Conservation (phyloP, 2,329 filamentous ascomycete species). For the Talaromyces amestolkiae region DNA sequence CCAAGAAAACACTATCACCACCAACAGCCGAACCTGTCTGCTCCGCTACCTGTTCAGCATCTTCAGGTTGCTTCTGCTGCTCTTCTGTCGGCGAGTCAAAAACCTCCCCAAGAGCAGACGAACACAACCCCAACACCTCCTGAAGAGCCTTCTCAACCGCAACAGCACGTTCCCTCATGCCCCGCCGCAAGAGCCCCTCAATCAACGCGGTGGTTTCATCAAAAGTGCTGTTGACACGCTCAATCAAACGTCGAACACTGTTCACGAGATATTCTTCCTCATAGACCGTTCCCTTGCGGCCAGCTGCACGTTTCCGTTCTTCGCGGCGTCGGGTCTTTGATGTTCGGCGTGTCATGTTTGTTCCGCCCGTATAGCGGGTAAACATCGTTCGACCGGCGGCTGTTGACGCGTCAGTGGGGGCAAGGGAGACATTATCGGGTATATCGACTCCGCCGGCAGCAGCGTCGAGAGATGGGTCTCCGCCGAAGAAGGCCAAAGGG, state of each 20-base stretch:
- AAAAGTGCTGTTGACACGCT: slow-evolving; percentile 71
- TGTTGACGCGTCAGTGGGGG: slow-evolving; percentile 79
- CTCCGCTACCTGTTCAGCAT: slow-evolving; percentile 17
- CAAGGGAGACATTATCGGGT: slow-evolving; percentile 89
- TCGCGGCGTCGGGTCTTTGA: slow-evolving; percentile 85
- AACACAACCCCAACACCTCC: slow-evolving; percentile 71
- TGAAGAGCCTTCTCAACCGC: slow-evolving; percentile 71
- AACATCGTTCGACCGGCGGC: slow-evolving; percentile 78
- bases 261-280: slow-evolving; percentile 97
- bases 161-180: slow-evolving; percentile 82
- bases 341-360: slow-evolving; percentile 63
- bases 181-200: slow-evolving; percentile 71
- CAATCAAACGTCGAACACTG: slow-evolving; percentile 76
- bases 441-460: slow-evolving; percentile 62
- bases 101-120: slow-evolving; percentile 66
- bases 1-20: slow-evolving; percentile 39
- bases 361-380: slow-evolving; percentile 81
- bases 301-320: slow-evolving; percentile 89
- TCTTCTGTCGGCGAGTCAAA: slow-evolving; percentile 49
- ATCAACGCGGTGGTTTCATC: slow-evolving; percentile 73
- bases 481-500: slow-evolving; percentile 84
- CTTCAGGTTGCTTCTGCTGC: slow-evolving; percentile 22
- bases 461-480: slow-evolving; percentile 58
- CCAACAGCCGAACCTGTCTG: slow-evolving; percentile 22
- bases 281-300: slow-evolving; percentile 95